Base-by-base conservation (phyloP, 805 yeast species). In the Lachancea lanzarotensis region DNA sequence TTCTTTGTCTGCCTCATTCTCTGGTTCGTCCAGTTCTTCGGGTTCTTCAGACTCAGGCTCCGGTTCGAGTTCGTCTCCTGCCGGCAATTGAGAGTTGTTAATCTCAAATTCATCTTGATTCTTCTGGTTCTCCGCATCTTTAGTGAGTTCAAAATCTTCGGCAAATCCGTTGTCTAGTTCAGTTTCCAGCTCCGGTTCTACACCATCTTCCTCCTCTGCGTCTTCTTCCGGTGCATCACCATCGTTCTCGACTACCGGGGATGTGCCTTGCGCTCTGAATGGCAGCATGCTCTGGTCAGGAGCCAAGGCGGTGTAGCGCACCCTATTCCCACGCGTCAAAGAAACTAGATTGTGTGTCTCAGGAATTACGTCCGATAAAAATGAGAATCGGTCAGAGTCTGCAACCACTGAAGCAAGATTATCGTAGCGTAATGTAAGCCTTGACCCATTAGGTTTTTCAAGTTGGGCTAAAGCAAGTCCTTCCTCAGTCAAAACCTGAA, bases 261-360 rank as follows among this genome's bases (percentile, higher is more conserved):
- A 40, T 3, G 43, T 38, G 8, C 38, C 50, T 16, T 38, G 40
- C 5, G 44, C 41, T 12, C 45, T 22, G 19, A 48, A 48, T 2
- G 46, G 50, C 16, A 45, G 25, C 7, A 42, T 17, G 13, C 42
- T 29, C 26, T 49, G 53, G 20, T 52, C 50, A 3, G 52, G 51
- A 13, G 52, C 51, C 38, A 42, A 38, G 10, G 54, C 50, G 11
- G 59, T 49, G 38, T 55, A 60, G 40, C 65, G 50, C 2, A 59
- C 57, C 42, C 57, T 52, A 30, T 60, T 59, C 35, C 58, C 59
- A 18, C 53, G 49, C 1, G 57, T 57, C 20, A 60, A 43, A 11
- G 55, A 47, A 17, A 45, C 52, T 18, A 60, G 35, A 17, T 50
- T 47, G 11, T 54, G 52, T 1, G 63, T 59, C 37, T 48, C 52